Evolutionary conservation across 116 monocot genomes (phyloP).

Genomic region (Cymodocea nodosa): DNA sequence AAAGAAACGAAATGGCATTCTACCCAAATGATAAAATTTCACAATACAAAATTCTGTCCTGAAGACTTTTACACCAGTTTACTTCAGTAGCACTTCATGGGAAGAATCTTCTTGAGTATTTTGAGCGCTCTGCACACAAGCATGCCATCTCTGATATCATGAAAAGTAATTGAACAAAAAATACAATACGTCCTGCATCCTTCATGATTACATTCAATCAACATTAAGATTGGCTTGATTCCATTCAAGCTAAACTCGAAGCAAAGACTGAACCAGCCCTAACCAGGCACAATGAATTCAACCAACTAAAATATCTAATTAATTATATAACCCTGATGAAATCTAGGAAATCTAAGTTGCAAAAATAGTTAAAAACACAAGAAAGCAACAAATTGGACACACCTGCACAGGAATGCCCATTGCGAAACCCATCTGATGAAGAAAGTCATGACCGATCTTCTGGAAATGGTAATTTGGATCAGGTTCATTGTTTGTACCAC

Average conservation of each 20-base stretch:
- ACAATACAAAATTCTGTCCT: too few species aligned
- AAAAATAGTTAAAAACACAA: neutral
- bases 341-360: neutral
- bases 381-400: neutral
- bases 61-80: too few species aligned
- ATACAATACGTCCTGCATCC: too few species aligned
- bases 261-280: neutral
- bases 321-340: neutral
- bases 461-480: neutral
- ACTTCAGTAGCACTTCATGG: too few species aligned
- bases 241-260: neutral
- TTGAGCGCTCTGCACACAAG: too few species aligned
- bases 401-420: slow-evolving; percentile 17
- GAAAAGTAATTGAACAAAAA: too few species aligned
- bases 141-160: too few species aligned
- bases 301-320: neutral
- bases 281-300: too few species aligned
- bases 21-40: too few species aligned
- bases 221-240: neutral
- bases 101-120: too few species aligned
- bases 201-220: too few species aligned
- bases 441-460: slow-evolving; percentile 14
- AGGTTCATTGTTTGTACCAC: slow-evolving; percentile 1
- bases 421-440: slow-evolving; percentile 5
- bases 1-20: too few species aligned